phyloP scores from a whole-genome alignment of 768 basidiomycete species.

The Nidularia sp. region DNA sequence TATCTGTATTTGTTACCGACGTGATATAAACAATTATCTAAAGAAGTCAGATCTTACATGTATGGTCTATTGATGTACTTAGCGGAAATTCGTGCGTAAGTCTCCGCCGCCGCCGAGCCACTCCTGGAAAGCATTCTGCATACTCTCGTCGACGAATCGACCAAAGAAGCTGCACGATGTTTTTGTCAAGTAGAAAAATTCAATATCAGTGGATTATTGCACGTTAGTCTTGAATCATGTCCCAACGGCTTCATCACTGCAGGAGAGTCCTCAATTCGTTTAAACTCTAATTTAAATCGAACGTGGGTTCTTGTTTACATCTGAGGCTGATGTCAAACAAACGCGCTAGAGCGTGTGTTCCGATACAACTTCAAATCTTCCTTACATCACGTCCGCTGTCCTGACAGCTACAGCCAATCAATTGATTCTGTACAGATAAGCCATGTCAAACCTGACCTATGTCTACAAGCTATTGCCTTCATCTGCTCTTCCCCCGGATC shows the following conservation, averaged over 20 bases:
- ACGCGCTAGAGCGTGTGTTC: no score
- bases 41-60: conserved; percentile 93
- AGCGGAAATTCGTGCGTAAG: conserved; percentile 89
- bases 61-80: conserved; percentile 84
- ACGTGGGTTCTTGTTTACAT: no score
- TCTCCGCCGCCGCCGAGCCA: conserved; percentile 73
- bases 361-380: no score
- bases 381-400: no score
- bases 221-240: conserved; percentile 46
- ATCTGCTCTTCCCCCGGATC: conserved; percentile 31
- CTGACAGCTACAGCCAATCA: no score
- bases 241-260: neutral
- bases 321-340: no score
- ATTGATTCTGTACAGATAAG: neutral
- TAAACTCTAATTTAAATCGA: no score
- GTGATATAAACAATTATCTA: conserved; percentile 1
- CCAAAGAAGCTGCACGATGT: conserved; percentile 76
- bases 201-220: conserved; percentile 98
- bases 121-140: conserved; percentile 81
- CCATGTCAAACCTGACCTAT: conserved; percentile 38
- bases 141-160: conserved; percentile 77
- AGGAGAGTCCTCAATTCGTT: no score
- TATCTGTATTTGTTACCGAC: neutral
- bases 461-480: conserved; percentile 58
- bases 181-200: conserved; percentile 88